Percentiles rank a stretch among this genome's conserved stretches.
phyloP scores from a whole-genome alignment of 441 rosid genomes.

The Iberis amara region DNA sequence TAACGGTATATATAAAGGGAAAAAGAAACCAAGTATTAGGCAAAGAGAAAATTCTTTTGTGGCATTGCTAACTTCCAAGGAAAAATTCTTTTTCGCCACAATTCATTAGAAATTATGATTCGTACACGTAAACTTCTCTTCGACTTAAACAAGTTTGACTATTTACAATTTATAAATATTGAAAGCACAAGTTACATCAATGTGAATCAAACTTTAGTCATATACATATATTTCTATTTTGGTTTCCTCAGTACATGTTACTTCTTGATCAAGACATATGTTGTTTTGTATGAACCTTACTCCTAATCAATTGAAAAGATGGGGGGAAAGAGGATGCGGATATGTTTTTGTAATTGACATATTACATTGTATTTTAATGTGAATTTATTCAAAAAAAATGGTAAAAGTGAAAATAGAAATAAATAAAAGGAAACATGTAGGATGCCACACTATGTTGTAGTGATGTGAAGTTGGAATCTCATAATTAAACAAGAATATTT shows the following conservation, averaged over 20 bases:
- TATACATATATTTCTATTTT: conserved; percentile 14
- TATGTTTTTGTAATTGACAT: not conserved
- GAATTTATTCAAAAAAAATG: not conserved
- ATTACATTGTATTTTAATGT: conserved; percentile 2
- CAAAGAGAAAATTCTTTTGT: conserved; percentile 9
- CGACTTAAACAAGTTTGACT: conserved; percentile 21
- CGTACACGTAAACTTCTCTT: conserved; percentile 20
- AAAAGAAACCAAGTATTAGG: not conserved
- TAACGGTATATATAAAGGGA: conserved; percentile 3
- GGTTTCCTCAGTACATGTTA: conserved; percentile 20
- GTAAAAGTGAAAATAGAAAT: not conserved
- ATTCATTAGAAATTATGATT: conserved; percentile 17
- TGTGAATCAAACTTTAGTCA: conserved; percentile 11
- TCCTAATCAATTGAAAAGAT: conserved; percentile 24
- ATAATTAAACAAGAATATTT: conserved; percentile 32
- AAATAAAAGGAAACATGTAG: conserved; percentile 26
- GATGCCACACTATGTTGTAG: conserved; percentile 31
- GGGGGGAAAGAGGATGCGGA: conserved; percentile 5
- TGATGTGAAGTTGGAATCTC: conserved; percentile 35
- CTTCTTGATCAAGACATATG: conserved; percentile 15
- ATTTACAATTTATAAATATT: conserved; percentile 19
- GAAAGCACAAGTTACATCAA: conserved; percentile 28
- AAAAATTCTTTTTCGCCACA: not conserved
- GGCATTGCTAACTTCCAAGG: not conserved
- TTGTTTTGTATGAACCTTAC: conserved; percentile 29